Base-by-base conservation (phyloP, 257 asterid genomes). In the Solanum pinnatisectum region DNA sequence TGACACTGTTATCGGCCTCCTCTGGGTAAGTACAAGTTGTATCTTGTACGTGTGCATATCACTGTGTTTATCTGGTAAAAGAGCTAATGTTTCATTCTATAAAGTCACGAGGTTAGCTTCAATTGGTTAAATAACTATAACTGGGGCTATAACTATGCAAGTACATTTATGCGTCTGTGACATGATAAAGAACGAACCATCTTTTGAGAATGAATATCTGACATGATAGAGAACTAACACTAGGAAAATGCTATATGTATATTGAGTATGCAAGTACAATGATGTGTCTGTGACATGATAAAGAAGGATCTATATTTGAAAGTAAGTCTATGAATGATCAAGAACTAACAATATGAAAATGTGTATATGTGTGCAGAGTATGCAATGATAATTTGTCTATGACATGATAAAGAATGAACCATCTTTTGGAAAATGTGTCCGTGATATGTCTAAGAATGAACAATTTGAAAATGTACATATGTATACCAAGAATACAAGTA, bases 1-100 rank as follows among this genome's bases (percentile, higher is more conserved):
- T 30, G 98, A 96, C 90, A 90, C 98, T 0, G 88, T 96, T 67
- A 95, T 90, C 23, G 94, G 98, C 87, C 99, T 96, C 87, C 98
- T 95, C 3, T 96, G 99, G 99, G 98, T 96, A 90, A 86, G 93
- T 72, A 18, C 40, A 8, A 35, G 1, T 40, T 11, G 33, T 20
- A 25, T 32, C 52, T 44, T 79, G 1, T 44, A 15, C 60, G 2
- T 76, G 22, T 12, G 42, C 0, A 5, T 39, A 9, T 27, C 67
- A 25, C 16, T 35, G 1, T 40, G 10, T 44, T 8, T 78, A 25
- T 25, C 39, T 77, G n/a, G 65, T 9, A 8, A 27, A 78, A 39
- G 59, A 76, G 27, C 33, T 77, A n/a, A 12, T 13, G 7, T 6
- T 76, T 77, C 60, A 12, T 40, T 36, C 84, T 23, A 77, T 40